These are phyloP conservation scores for Musa itinerans DNA, from an alignment of 176 grass and related monocot species.

Conservation along the genomic window DNA sequence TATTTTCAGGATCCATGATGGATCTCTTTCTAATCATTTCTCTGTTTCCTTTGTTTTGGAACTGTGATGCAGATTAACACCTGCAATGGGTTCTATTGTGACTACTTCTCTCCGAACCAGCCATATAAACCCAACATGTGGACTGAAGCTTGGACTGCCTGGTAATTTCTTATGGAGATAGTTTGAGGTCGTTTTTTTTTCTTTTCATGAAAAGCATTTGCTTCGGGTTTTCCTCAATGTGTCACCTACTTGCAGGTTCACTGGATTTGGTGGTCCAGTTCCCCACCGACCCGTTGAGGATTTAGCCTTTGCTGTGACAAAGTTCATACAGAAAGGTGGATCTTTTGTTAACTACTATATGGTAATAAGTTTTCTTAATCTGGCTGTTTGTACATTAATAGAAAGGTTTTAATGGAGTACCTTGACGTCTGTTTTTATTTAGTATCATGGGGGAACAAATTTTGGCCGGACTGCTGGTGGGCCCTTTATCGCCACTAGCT, in stretches of 20 bases:
- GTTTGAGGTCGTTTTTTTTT: neutral
- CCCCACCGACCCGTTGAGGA: conserved; percentile 88
- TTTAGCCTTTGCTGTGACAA: conserved; percentile 84
- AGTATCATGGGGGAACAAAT: conserved; percentile 98
- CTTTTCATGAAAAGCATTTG: neutral
- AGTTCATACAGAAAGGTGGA: conserved; percentile 89
- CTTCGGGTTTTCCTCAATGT: conserved; percentile 18
- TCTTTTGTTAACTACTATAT: conserved; percentile 99
- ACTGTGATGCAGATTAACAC: conserved; percentile 58
- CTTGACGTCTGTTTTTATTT: conserved; percentile 17
- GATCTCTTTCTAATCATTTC: neutral
- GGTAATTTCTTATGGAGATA: conserved; percentile 44
- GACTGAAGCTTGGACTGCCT: conserved; percentile 95
- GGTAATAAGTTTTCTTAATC: conserved; percentile 36
- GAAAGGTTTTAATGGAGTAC: conserved; percentile 9
- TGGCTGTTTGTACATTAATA: neutral
- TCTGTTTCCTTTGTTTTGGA: neutral
- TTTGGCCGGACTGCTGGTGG: conserved; percentile 90
- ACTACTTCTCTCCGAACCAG: conserved; percentile 82
- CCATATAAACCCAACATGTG: conserved; percentile 91
- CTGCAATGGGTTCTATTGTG: conserved; percentile 96
- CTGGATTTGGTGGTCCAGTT: conserved; percentile 82
- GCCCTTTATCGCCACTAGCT: conserved; percentile 96
- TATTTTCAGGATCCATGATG: conserved; percentile 14
- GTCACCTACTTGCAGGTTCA: conserved; percentile 51